phyloP scores from a whole-genome alignment of 148 eudicot species.

The Oxyria digyna region DNA sequence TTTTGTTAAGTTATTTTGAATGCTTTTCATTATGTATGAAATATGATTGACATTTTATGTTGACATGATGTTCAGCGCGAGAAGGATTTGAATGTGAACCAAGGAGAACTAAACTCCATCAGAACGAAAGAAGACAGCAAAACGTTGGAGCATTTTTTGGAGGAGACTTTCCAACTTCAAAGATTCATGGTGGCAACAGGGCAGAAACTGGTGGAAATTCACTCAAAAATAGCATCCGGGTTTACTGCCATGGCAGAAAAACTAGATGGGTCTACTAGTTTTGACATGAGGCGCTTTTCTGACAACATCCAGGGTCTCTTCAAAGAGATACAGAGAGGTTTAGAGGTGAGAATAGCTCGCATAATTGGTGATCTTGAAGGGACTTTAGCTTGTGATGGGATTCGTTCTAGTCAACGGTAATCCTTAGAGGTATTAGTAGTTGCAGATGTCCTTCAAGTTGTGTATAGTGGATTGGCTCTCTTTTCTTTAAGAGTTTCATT shows the following conservation, averaged over 20 bases:
- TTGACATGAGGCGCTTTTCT: conserved; percentile 67
- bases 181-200: conserved; percentile 88
- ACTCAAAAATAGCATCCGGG: conserved; percentile 52
- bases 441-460: too few species aligned
- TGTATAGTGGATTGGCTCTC: not conserved
- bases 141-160: conserved; percentile 57
- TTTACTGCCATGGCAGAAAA: conserved; percentile 29
- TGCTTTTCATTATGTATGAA: too few species aligned
- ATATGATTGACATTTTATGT: not conserved
- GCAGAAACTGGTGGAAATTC: conserved; percentile 74
- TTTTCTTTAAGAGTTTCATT: not conserved
- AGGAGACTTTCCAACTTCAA: conserved; percentile 89
- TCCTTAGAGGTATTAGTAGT: not conserved
- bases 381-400: conserved; percentile 79
- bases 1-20: too few species aligned
- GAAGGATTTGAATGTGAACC: conserved; percentile 23
- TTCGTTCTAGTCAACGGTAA: conserved; percentile 37
- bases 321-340: conserved; percentile 72
- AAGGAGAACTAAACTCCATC: conserved; percentile 19
- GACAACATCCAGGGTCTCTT: conserved; percentile 59
- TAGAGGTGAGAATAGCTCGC: conserved; percentile 69
- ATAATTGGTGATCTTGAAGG: conserved; percentile 88
- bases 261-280: conserved; percentile 31
- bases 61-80: conserved; percentile 38
- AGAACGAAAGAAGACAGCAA: conserved; percentile 55